Conservation (phyloP, 1,139 yeast genomes). For the Nakaseomyces kungkrabaensis region DNA sequence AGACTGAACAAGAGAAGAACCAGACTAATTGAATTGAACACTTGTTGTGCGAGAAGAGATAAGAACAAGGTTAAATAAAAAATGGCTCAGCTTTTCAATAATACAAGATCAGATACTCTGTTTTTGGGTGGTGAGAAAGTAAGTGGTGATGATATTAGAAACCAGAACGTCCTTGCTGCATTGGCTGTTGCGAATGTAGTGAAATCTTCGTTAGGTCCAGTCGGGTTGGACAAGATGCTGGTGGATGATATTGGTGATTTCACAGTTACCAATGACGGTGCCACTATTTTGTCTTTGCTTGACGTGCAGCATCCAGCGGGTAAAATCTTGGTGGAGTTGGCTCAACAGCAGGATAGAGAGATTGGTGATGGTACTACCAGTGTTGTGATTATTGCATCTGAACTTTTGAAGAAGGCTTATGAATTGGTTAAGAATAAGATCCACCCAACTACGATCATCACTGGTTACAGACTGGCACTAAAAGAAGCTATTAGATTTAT, state of each 20-base stretch:
- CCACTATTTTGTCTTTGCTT: conserved; percentile 79
- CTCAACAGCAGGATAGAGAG: conserved; percentile 97
- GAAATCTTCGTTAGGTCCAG: conserved; percentile 94
- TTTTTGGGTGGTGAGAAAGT: conserved; percentile 94
- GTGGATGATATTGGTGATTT: conserved; percentile 99
- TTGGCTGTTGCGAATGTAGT: conserved; percentile 96
- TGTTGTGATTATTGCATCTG: conserved; percentile 94
- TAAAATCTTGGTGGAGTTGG: conserved; percentile 89
- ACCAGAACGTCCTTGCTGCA: conserved; percentile 93
- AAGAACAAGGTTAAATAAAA: not conserved
- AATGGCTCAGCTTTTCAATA: conserved; percentile 49
- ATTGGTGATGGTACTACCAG: conserved; percentile 98
- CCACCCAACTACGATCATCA: conserved; percentile 95
- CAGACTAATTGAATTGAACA: not conserved
- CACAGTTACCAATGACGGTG: conserved; percentile 97
- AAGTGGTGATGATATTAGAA: conserved; percentile 92
- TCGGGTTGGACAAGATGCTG: conserved; percentile 95
- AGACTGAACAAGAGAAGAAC: not conserved
- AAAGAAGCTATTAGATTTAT: conserved; percentile 88
- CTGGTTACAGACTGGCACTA: conserved; percentile 89
- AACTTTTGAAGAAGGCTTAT: conserved; percentile 83
- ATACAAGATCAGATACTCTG: conserved; percentile 83
- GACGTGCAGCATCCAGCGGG: conserved; percentile 99
- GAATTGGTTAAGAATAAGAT: conserved; percentile 88
- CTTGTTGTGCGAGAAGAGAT: not conserved